phyloP scores from a whole-genome alignment of 305 asterid species.

The Fraxinus angustifolia region DNA sequence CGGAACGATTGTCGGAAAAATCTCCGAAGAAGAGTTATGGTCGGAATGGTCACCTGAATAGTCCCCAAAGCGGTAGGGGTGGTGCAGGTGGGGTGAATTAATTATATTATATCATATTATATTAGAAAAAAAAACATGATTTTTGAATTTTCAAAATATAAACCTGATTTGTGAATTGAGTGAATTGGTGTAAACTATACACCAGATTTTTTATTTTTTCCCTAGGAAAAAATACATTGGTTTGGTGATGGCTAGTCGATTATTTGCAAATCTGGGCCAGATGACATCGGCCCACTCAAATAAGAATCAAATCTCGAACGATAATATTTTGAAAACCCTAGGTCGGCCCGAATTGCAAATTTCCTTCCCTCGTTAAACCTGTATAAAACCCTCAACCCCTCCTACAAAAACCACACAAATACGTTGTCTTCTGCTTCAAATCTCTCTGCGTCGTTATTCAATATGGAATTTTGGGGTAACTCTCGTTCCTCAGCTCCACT shows the following conservation, averaged over 20 bases:
- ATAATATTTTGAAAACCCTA: background rate
- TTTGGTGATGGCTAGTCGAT: background rate
- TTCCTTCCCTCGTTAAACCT: background rate
- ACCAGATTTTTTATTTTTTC: too few relatives aligned
- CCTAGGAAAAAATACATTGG: too few relatives aligned
- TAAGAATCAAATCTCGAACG: background rate
- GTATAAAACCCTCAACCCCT: background rate
- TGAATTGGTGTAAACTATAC: too few relatives aligned
- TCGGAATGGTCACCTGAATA: too few relatives aligned
- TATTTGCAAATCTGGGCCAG: background rate
- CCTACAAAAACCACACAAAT: background rate
- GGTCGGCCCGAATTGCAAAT: background rate
- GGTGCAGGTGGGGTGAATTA: too few relatives aligned
- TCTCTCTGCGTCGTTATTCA: background rate
- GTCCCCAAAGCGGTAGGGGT: too few relatives aligned
- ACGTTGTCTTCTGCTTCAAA: background rate
- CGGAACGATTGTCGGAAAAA: too few relatives aligned
- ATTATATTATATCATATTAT: too few relatives aligned
- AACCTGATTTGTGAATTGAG: too few relatives aligned
- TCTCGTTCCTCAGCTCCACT: background rate
- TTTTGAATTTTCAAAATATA: too few relatives aligned
- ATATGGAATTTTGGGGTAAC: slow-evolving; percentile 60
- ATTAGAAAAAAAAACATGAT: too few relatives aligned
- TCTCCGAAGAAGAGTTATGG: too few relatives aligned
- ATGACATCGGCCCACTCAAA: background rate